Evolutionary conservation across 2,329 filamentous ascomycete genomes (phyloP).

Genomic region (Penicillium sp.): DNA sequence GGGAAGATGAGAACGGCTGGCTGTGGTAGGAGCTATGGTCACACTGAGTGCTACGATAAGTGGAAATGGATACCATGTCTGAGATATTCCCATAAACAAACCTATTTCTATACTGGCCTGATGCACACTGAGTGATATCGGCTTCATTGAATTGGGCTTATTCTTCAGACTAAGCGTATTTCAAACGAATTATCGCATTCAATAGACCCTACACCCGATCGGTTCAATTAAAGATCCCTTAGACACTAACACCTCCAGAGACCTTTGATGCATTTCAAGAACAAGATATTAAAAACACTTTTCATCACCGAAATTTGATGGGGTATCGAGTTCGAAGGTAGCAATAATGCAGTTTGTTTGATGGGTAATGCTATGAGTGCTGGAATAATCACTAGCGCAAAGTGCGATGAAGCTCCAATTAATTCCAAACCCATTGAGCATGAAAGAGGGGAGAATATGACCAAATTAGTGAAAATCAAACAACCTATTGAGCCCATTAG

Average conservation of each 20-base stretch:
- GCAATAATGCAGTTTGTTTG: neutral
- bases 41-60: no score
- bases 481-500: neutral
- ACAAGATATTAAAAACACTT: neutral
- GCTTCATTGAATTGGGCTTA: neutral
- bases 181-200: neutral
- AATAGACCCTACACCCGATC: neutral
- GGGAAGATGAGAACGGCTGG: no score
- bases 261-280: neutral
- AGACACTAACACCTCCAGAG: neutral
- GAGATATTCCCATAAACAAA: neutral
- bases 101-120: no score
- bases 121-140: neutral
- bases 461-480: neutral
- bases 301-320: neutral
- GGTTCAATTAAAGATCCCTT: neutral
- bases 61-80: no score
- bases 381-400: neutral
- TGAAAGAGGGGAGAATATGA: neutral
- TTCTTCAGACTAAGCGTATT: neutral
- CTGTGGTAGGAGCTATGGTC: no score
- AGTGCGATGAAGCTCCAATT: neutral
- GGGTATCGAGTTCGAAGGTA: constrained; percentile 1
- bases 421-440: neutral
- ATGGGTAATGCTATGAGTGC: neutral